phyloP scores from a whole-genome alignment of 352 stramenopile genomes.

The Blastocystis sp. region DNA sequence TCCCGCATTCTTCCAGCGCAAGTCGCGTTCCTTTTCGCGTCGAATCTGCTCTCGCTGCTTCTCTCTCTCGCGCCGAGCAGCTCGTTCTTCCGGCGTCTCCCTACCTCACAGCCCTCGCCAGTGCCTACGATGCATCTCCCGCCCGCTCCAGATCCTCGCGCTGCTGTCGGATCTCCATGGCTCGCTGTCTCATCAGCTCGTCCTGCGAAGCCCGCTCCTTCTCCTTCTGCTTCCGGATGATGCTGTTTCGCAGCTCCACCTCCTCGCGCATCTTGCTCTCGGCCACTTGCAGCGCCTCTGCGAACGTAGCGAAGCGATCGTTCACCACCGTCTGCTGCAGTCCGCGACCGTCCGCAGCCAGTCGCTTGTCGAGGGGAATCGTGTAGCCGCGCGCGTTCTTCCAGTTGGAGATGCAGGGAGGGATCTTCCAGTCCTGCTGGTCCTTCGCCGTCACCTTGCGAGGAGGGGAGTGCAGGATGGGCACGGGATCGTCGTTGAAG shows the following conservation, averaged over 20 bases:
- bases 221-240: conserved; percentile 73
- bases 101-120: neutral
- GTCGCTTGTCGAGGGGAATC: conserved; percentile 95
- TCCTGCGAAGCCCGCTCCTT: conserved; percentile 90
- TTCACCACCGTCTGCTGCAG: conserved; percentile 85
- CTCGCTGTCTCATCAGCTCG: conserved; percentile 84
- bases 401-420: conserved; percentile 97
- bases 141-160: conserved; percentile 22
- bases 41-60: conserved; percentile 81
- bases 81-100: conserved; percentile 17
- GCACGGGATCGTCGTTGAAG: conserved; percentile 79
- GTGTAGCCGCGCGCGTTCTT: conserved; percentile 96
- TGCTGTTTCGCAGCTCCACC: conserved; percentile 82
- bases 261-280: conserved; percentile 92
- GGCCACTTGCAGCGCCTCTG: conserved; percentile 90
- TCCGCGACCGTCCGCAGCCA: conserved; percentile 89
- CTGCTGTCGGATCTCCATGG: conserved; percentile 78
- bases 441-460: conserved; percentile 83
- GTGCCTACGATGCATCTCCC: neutral
- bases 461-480: conserved; percentile 81
- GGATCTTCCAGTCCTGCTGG: conserved; percentile 96
- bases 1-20: conserved; percentile 78
- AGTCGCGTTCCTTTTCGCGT: conserved; percentile 83
- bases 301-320: conserved; percentile 93
- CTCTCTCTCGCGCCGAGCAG: conserved; percentile 69